Evolutionary conservation across 805 yeast genomes (phyloP).

Genomic region (Suhomyces faveliae): DNA sequence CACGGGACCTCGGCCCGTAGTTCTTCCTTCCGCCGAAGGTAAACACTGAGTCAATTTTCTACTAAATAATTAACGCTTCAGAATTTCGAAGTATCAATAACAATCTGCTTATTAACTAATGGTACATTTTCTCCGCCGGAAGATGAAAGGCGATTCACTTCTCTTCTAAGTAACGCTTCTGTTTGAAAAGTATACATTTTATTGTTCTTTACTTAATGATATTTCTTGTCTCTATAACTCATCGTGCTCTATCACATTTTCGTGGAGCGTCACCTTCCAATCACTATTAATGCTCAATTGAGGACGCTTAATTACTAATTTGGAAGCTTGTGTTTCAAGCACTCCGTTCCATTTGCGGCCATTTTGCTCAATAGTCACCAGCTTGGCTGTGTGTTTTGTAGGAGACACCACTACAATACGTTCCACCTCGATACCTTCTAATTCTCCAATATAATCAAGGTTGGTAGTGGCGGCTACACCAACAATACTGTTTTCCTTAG

Average conservation of each 20-base stretch:
- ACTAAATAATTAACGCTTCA: no score
- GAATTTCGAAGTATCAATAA: no score
- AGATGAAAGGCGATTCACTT: no score
- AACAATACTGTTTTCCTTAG: slow-evolving; percentile 30
- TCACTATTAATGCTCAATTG: slow-evolving; percentile 40
- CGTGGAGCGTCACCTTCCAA: slow-evolving; percentile 45
- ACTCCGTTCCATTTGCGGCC: slow-evolving; percentile 37
- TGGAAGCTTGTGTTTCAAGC: slow-evolving; percentile 9
- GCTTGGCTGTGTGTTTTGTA: slow-evolving; percentile 11
- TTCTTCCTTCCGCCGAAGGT: no score
- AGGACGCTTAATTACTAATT: slow-evolving; percentile 48
- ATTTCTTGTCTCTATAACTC: no score
- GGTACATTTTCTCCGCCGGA: no score
- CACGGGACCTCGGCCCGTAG: no score
- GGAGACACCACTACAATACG: slow-evolving; percentile 50
- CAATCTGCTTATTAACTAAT: no score
- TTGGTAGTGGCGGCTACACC: slow-evolving; percentile 9
- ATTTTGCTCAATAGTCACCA: slow-evolving; percentile 35
- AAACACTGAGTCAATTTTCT: no score
- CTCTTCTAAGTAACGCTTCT: no score
- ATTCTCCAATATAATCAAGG: slow-evolving; percentile 12
- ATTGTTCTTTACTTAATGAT: no score
- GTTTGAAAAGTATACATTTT: no score
- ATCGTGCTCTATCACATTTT: slow-evolving; percentile 19
- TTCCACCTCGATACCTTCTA: slow-evolving; percentile 49